Evolutionary conservation across 768 basidiomycete species (phyloP).

Genomic region (Pholiota conissans): DNA sequence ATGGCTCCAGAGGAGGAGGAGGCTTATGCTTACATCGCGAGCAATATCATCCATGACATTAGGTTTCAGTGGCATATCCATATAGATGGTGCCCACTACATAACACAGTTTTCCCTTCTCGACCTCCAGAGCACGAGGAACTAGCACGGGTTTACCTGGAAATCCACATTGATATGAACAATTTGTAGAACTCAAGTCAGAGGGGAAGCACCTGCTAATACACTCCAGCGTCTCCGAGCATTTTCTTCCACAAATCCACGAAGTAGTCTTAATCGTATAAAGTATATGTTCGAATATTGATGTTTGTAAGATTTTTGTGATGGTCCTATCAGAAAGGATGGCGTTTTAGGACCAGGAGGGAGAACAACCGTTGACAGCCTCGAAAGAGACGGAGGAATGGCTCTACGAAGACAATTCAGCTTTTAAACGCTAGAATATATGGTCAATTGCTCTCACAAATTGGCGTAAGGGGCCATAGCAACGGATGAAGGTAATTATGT

Average conservation of each 20-base stretch:
- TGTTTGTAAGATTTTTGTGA: slow-evolving; percentile 51
- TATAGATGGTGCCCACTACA: slow-evolving; percentile 92
- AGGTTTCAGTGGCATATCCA: slow-evolving; percentile 99
- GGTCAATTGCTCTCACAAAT: slow-evolving; percentile 11
- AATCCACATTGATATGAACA: not conserved
- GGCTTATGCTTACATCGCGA: slow-evolving; percentile 68
- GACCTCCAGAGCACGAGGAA: slow-evolving; percentile 87
- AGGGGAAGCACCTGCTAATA: slow-evolving; percentile 34
- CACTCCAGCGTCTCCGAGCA: slow-evolving; percentile 41
- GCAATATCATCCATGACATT: slow-evolving; percentile 97
- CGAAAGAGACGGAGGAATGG: slow-evolving; percentile 21
- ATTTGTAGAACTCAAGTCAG: not conserved
- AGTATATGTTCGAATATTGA: slow-evolving; percentile 62
- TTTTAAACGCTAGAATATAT: not conserved
- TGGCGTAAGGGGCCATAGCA: slow-evolving; percentile 18
- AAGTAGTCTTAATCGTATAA: slow-evolving; percentile 43
- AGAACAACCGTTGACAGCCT: slow-evolving; percentile 41
- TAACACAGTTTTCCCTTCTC: slow-evolving; percentile 84
- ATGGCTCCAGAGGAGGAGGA: not conserved
- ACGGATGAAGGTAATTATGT: not conserved
- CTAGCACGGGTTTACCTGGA: slow-evolving; percentile 64
- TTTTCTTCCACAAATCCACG: slow-evolving; percentile 39
- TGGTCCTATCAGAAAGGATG: slow-evolving; percentile 46
- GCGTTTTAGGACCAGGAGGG: slow-evolving; percentile 32
- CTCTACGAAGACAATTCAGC: slow-evolving; percentile 15